Evolutionary conservation across 192 early-diverging fungal genomes (phyloP), one percentile per base, ranked within the genome.

Genomic region (Backusella tuberculispora): DNA sequence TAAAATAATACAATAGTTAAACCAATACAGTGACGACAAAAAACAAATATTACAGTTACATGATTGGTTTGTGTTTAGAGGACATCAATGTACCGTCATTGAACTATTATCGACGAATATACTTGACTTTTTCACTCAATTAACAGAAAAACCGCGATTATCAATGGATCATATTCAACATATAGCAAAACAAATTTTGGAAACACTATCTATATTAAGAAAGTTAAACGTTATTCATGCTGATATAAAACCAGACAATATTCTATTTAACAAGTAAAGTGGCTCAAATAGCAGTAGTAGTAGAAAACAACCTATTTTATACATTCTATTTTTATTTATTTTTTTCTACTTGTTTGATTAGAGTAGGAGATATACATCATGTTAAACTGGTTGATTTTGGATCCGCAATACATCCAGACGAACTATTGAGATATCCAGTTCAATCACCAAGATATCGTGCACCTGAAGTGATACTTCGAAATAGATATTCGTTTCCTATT

Each of bases 361-460:
- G 95, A 66, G 82, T 93, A 74, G 93, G 94, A 71, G 93, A 96
- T 76, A 93, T 92, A 50, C 95, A 97, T 0, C 87, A 90, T 10
- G 93, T 98, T 80, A 99, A 98, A 81, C 91, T 99, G 14, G 98
- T 99, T 70, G 98, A 99, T 85, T 98, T 97, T 87, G 98, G 98
- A 29, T 96, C 94, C 2, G 97, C 98, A 1, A 97, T 96, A 74
- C 90, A 95, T 60, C 92, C 95, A 75, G 91, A 92, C 2, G 69
- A 68, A 73, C 95, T 92, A 3, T 90, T 94, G 14, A 96, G 97
- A 77, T 96, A 95, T 7, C 97, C 97, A 83, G 98, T 99, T 69
- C 97, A 98, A 80, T 97, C 97, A 2, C 88, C 97, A n/a, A 98
- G 97, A 81, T 99, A 99, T 70, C 88, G 98, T 63, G 91, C 93